Evolutionary conservation across 225 moss, liverwort and hornwort genomes (phyloP), one percentile per base, ranked within the genome.

Genomic region (Anthoceros angustus): DNA sequence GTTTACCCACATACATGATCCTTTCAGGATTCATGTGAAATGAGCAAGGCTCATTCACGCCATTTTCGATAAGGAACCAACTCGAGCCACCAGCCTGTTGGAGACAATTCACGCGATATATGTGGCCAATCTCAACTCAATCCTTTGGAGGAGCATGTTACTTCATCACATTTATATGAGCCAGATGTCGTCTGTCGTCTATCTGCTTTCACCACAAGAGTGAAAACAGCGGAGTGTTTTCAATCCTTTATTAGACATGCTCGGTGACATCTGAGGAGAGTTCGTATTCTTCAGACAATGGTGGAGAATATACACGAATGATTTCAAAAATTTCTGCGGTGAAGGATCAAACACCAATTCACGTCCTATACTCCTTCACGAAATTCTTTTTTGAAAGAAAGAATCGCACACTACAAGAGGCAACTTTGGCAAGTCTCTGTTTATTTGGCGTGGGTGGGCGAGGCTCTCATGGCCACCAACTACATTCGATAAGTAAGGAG

Each of bases 141-240:
- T 1, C 32, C 32, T 32, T 32, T 32, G 32, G 32, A 32, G 32
- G 32, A 32, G 32, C 32, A 6, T 71, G 0, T 45, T 68, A 75
- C 0, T 64, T 68, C 1, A 40, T 45, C 0, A 66, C 11, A 23
- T 66, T 70, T 46, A 70, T 74, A 67, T 45, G 24, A 26, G 8
- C 40, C 70, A n/a, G 21, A 3, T 70, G 3, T 62, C 0, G 55
- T 10, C 61, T 2, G 64, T 9, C n/a, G n/a, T n/a, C n/a, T n/a
- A n/a, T n/a, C n/a, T n/a, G n/a, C 64, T 62, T 24, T 42, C 0
- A 11, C 7, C 32, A 32, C 32, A 32, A 32, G 32, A 32, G 32
- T 32, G 32, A 32, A 32, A 4, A 11, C 43, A 65, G 66, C n/a
- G 66, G 25, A 23, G 8, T 40, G 46, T 45, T 67, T 75, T 38